These are phyloP conservation scores for Neurospora africana DNA, from an alignment of 495 filamentous ascomycete genomes.

Conservation along the genomic window DNA sequence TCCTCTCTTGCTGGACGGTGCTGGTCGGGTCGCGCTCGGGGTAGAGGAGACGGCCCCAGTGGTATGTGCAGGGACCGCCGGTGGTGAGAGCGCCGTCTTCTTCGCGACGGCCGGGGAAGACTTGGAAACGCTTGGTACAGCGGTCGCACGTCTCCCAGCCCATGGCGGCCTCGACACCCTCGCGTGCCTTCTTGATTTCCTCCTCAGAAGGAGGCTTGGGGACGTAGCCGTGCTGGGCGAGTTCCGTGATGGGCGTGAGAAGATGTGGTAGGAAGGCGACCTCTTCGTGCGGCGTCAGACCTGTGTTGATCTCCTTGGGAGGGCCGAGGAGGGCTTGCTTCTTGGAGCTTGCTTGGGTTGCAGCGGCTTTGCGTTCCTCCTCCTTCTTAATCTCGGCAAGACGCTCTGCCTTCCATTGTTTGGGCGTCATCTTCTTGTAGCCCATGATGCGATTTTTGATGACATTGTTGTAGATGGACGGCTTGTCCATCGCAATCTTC, in stretches of 20 bases:
- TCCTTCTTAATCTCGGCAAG: conserved; percentile 19
- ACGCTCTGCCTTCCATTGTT: conserved; percentile 53
- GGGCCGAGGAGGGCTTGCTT: conserved; percentile 18
- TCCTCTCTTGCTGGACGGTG: conserved; percentile 36
- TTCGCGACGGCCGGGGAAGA: conserved; percentile 74
- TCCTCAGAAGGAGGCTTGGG: conserved; percentile 46
- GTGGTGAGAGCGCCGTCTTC: conserved; percentile 70
- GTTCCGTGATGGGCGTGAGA: conserved; percentile 44
- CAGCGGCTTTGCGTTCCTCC: conserved; percentile 8
- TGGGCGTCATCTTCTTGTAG: conserved; percentile 58
- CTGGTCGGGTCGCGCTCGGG: conserved; percentile 32
- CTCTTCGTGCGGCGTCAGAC: conserved; percentile 57
- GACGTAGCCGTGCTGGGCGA: conserved; percentile 67
- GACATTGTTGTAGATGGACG: conserved; percentile 64
- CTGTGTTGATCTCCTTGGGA: conserved; percentile 49
- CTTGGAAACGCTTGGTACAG: conserved; percentile 76
- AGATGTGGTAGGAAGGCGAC: conserved; percentile 50
- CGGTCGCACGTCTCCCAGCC: conserved; percentile 86
- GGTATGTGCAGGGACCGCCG: conserved; percentile 67
- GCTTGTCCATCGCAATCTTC: conserved; percentile 53
- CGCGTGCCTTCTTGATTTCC: conserved; percentile 41
- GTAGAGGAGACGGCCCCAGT: conserved; percentile 54
- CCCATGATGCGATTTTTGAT: conserved; percentile 68
- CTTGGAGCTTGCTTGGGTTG: conserved; percentile 8
- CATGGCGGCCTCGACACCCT: conserved; percentile 51